Evolutionary conservation across 768 basidiomycete genomes (phyloP).

Genomic region (Xerocomellus amylosporus): DNA sequence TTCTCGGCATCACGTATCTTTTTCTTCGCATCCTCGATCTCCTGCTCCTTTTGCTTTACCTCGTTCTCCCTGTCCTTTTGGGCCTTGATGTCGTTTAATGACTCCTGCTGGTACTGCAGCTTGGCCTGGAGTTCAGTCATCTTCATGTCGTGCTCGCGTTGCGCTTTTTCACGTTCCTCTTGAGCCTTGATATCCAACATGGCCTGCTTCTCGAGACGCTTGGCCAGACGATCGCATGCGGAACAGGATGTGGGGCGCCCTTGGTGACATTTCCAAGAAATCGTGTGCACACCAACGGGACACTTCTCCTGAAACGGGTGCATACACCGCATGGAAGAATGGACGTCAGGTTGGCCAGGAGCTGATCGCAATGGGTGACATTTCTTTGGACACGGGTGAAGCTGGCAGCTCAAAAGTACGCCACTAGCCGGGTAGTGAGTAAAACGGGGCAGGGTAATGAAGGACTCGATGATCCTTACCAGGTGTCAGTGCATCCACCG

Average conservation of each 20-base stretch:
- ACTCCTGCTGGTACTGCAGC: slow-evolving; percentile 33
- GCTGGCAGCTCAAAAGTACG: slow-evolving; percentile 11
- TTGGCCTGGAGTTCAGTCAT: slow-evolving; percentile 45
- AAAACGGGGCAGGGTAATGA: neutral
- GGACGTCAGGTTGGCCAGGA: slow-evolving; percentile 36
- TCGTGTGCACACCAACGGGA: slow-evolving; percentile 39
- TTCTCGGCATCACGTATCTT: slow-evolving; percentile 11
- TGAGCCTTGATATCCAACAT: slow-evolving; percentile 41
- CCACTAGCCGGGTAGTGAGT: slow-evolving; percentile 8
- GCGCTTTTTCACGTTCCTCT: slow-evolving; percentile 44
- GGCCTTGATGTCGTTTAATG: slow-evolving; percentile 36
- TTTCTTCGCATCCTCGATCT: slow-evolving; percentile 38
- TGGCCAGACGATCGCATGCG: slow-evolving; percentile 44
- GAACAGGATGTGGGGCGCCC: slow-evolving; percentile 39
- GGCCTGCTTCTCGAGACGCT: slow-evolving; percentile 41
- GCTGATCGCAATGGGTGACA: slow-evolving; percentile 57
- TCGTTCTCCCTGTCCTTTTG: slow-evolving; percentile 47
- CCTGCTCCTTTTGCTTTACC: slow-evolving; percentile 39
- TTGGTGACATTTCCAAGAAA: slow-evolving; percentile 45
- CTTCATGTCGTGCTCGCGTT: slow-evolving; percentile 39
- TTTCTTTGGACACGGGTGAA: slow-evolving; percentile 56
- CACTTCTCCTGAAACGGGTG: slow-evolving; percentile 40
- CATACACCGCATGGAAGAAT: slow-evolving; percentile 41
- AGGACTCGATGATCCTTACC: slow-evolving; percentile 39
- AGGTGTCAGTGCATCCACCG: slow-evolving; percentile 60